Percentiles rank a stretch among this genome's conserved stretches.
Evolutionary conservation across 2,329 filamentous ascomycete genomes (phyloP).

Genomic region (Corniculantispora saksenae): DNA sequence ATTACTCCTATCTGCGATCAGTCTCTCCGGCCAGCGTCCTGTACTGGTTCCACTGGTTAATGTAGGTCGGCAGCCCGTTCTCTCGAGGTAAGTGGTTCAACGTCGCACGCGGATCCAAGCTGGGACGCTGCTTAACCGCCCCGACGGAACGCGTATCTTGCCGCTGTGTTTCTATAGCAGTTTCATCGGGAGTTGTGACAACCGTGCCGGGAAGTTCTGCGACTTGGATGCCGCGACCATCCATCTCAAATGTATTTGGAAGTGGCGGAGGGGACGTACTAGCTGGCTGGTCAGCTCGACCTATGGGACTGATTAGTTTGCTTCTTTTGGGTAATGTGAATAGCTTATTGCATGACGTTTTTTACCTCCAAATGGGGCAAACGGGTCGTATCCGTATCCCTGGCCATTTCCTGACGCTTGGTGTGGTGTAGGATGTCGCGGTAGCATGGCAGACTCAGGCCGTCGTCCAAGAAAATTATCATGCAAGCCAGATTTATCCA

Average conservation of each 20-base stretch:
- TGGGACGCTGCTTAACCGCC: slow-evolving; percentile 13
- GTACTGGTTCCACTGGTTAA: slow-evolving; percentile 43
- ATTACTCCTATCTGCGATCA: not conserved
- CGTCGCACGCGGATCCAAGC: slow-evolving; percentile 37
- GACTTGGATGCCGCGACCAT: slow-evolving; percentile 33
- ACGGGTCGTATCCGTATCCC: slow-evolving; percentile 34
- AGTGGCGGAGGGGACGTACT: slow-evolving; percentile 28
- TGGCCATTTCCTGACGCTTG: not conserved
- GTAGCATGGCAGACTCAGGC: slow-evolving; percentile 1
- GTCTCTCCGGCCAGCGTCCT: slow-evolving; percentile 20
- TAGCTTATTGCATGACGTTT: not conserved
- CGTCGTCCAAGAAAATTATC: slow-evolving; percentile 13
- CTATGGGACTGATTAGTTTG: slow-evolving; percentile 24
- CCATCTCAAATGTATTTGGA: slow-evolving; percentile 40
- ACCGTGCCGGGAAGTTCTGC: slow-evolving; percentile 35
- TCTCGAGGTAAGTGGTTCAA: slow-evolving; percentile 35
- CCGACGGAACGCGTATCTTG: not conserved
- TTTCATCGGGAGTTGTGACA: slow-evolving; percentile 19
- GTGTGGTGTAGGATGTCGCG: slow-evolving; percentile 5
- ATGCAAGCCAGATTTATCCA: slow-evolving; percentile 11
- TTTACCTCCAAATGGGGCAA: slow-evolving; percentile 49
- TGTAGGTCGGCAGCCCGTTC: slow-evolving; percentile 31
- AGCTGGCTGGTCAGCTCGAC: slow-evolving; percentile 33
- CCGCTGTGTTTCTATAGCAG: slow-evolving; percentile 13
- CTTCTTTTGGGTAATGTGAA: not conserved